Percentiles rank a stretch among this genome's conserved stretches.
phyloP scores from a whole-genome alignment of 2,329 filamentous ascomycete species.

The Anthostomella pinea region DNA sequence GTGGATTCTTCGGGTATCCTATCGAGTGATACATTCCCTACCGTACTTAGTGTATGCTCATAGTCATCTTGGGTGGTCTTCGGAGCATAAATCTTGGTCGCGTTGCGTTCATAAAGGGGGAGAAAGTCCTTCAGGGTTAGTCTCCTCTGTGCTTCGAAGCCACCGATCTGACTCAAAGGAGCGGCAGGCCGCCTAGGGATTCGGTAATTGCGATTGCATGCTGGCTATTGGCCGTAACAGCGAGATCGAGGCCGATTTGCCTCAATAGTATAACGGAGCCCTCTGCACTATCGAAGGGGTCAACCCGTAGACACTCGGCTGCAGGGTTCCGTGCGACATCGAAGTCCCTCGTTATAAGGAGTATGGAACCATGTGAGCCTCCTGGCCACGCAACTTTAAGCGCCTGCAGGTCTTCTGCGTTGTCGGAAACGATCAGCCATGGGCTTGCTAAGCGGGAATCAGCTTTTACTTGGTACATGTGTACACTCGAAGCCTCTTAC shows the following conservation, averaged over 20 bases:
- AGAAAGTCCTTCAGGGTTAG: slow-evolving; percentile 27
- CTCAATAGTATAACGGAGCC: slow-evolving; percentile 26
- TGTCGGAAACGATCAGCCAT: slow-evolving; percentile 30
- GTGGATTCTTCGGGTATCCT: slow-evolving; percentile 19
- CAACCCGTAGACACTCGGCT: slow-evolving; percentile 4
- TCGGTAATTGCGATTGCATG: slow-evolving; percentile 17
- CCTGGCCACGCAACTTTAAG: slow-evolving; percentile 26
- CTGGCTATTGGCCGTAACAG: slow-evolving; percentile 11
- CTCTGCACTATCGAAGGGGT: slow-evolving; percentile 8
- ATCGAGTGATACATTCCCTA: slow-evolving; percentile 30
- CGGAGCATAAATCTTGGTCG: slow-evolving; percentile 26
- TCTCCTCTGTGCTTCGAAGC: slow-evolving; percentile 26
- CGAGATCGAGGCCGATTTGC: slow-evolving; percentile 18
- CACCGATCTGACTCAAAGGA: slow-evolving; percentile 29
- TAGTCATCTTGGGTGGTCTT: slow-evolving; percentile 21
- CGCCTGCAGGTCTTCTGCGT: slow-evolving; percentile 26
- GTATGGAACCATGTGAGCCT: slow-evolving; percentile 10
- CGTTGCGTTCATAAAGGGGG: slow-evolving; percentile 26
- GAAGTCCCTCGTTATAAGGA: slow-evolving; percentile 14
- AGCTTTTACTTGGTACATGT: not conserved
- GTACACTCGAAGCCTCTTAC: slow-evolving; percentile 5
- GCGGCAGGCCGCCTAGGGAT: slow-evolving; percentile 27
- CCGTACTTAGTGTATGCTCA: slow-evolving; percentile 28
- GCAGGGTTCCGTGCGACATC: slow-evolving; percentile 7
- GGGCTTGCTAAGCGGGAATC: slow-evolving; percentile 2